phyloP scores from a whole-genome alignment of 1,139 yeast genomes.

The Groenewaldozyma auringiensis region DNA sequence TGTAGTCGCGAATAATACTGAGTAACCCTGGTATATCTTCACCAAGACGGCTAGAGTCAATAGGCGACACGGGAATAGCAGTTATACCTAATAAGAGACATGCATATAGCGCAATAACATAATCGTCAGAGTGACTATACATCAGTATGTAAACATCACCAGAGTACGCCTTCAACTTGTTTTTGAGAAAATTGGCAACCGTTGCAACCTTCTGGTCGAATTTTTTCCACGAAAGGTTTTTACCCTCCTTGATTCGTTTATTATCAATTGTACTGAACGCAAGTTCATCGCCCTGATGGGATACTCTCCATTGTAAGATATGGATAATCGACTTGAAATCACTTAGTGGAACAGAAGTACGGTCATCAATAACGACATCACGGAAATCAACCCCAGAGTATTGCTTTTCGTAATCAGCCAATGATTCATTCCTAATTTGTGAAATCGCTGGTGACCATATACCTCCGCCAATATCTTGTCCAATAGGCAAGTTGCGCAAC shows the following conservation, averaged over 20 bases:
- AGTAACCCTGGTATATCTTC: conserved; percentile 72
- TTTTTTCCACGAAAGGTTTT: conserved; percentile 74
- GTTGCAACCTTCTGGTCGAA: conserved; percentile 73
- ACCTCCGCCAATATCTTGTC: conserved; percentile 74
- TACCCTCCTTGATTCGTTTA: conserved; percentile 36
- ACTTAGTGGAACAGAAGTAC: conserved; percentile 64
- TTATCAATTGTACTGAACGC: conserved; percentile 62
- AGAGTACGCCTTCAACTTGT: conserved; percentile 43
- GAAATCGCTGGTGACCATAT: conserved; percentile 77
- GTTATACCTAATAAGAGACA: conserved; percentile 77
- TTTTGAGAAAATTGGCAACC: conserved; percentile 50
- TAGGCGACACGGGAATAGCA: conserved; percentile 72
- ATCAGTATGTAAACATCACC: conserved; percentile 73
- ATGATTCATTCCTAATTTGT: conserved; percentile 46
- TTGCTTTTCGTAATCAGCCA: conserved; percentile 45
- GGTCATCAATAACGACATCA: conserved; percentile 64
- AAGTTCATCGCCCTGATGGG: conserved; percentile 65
- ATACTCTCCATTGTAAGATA: conserved; percentile 69
- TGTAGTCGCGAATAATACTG: conserved; percentile 60
- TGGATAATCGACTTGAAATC: conserved; percentile 69
- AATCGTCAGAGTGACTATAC: conserved; percentile 86
- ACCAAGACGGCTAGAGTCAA: conserved; percentile 58
- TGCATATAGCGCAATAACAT: conserved; percentile 73
- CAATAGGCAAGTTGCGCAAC: conserved; percentile 62
- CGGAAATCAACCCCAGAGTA: conserved; percentile 74